A percentile compares a stretch with the other conserved stretches of the same genome.
Conservation (phyloP, 768 basidiomycete species). For the Rhizopogon vinicolor region DNA sequence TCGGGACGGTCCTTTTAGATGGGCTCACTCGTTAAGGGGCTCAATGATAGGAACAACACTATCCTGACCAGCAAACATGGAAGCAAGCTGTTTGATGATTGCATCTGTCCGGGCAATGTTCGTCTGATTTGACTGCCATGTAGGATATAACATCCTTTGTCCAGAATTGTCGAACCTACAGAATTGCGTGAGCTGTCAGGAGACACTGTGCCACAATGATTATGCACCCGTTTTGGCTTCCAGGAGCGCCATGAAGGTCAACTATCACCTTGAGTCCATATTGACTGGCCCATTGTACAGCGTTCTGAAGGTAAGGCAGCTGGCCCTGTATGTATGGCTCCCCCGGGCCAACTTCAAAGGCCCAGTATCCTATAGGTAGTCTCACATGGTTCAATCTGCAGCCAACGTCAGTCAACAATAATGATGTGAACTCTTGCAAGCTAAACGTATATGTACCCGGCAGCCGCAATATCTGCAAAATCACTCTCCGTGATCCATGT, state of each 20-base stretch:
- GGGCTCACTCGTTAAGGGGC: slow-evolving; percentile 69
- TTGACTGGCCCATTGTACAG: slow-evolving; percentile 64
- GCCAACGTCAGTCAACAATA: slow-evolving; percentile 5
- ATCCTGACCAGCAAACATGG: slow-evolving; percentile 49
- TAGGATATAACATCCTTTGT: slow-evolving; percentile 51
- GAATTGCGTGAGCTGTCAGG: slow-evolving; percentile 5
- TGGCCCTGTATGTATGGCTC: slow-evolving; percentile 82
- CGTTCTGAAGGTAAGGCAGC: slow-evolving; percentile 60
- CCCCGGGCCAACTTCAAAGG: slow-evolving; percentile 71
- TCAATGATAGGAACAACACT: slow-evolving; percentile 64
- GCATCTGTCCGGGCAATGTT: slow-evolving; percentile 66
- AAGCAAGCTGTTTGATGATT: slow-evolving; percentile 59
- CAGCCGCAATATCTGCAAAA: slow-evolving; percentile 67
- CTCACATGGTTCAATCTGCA: slow-evolving; percentile 79
- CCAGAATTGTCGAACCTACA: slow-evolving; percentile 81
- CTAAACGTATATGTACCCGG: slow-evolving; percentile 46
- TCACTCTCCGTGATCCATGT: slow-evolving; percentile 84
- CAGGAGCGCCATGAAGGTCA: slow-evolving; percentile 78
- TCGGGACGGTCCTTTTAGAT: background rate
- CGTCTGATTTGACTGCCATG: slow-evolving; percentile 63
- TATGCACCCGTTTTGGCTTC: slow-evolving; percentile 76
- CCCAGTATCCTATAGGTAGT: slow-evolving; percentile 88
- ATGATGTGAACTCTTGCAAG: background rate
- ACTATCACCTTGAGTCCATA: slow-evolving; percentile 77
- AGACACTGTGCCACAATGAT: background rate